Percentiles rank a stretch among this genome's conserved stretches.
Conservation (phyloP, 352 stramenopile species). For the Phytophthora macrochlamydospora region DNA sequence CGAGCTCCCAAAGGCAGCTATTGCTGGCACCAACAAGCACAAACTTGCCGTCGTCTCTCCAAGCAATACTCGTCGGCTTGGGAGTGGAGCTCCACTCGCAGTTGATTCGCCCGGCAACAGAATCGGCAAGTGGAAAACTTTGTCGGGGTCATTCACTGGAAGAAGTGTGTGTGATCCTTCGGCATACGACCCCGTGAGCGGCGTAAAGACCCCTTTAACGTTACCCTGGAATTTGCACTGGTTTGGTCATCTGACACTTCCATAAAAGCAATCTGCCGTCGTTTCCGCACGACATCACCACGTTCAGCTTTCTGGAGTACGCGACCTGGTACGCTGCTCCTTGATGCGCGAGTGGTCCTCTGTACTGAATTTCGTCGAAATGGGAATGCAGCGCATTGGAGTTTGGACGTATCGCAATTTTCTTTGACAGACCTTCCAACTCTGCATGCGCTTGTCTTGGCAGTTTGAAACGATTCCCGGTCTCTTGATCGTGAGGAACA, state of each 20-base stretch:
- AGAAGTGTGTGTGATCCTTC: conserved; percentile 55
- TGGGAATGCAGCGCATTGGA: conserved; percentile 43
- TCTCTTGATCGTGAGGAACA: conserved; percentile 66
- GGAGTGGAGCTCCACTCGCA: conserved; percentile 8
- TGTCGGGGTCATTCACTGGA: conserved; percentile 38
- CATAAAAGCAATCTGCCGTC: conserved; percentile 63
- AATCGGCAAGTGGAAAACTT: conserved; percentile 45
- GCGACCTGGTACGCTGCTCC: conserved; percentile 49
- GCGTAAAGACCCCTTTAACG: conserved; percentile 63
- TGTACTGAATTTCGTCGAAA: conserved; percentile 58
- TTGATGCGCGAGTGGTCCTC: conserved; percentile 52
- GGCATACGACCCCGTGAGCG: conserved; percentile 45
- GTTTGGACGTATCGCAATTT: conserved; percentile 54
- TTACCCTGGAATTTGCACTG: conserved; percentile 62
- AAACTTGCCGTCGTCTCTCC: conserved; percentile 57
- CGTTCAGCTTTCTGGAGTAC: conserved; percentile 61
- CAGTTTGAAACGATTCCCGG: conserved; percentile 70
- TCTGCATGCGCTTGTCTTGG: conserved; percentile 57
- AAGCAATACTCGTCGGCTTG: conserved; percentile 63
- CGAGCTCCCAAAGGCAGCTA: conserved; percentile 74
- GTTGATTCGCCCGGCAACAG: conserved; percentile 38
- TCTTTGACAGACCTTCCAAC: conserved; percentile 58
- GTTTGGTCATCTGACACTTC: conserved; percentile 54
- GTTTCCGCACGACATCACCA: conserved; percentile 54
- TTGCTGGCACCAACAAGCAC: conserved; percentile 58